Evolutionary conservation across 2,329 filamentous ascomycete species (phyloP).

Genomic region (Sclerotinia sclerotiorum): DNA sequence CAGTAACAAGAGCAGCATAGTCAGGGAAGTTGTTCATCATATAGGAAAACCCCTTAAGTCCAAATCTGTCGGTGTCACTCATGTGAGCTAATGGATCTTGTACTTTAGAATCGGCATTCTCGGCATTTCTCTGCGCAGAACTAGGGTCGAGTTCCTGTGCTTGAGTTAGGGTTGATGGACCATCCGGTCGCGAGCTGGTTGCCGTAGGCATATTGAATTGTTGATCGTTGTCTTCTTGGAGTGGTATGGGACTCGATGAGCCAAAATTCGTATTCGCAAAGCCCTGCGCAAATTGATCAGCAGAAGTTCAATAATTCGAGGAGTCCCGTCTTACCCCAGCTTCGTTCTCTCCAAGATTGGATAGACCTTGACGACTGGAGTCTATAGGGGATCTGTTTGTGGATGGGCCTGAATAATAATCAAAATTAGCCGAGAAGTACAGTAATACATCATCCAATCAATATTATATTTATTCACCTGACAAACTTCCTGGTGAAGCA

Average conservation of each 20-base stretch:
- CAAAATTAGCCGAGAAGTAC: constrained; percentile 21
- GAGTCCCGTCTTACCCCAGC: constrained; percentile 29
- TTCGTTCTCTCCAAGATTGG: constrained; percentile 33
- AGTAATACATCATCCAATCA: constrained; percentile 3
- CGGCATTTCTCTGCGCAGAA: constrained; percentile 33
- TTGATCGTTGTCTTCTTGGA: constrained; percentile 31
- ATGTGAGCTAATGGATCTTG: constrained; percentile 62
- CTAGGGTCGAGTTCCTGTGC: constrained; percentile 30
- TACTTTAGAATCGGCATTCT: constrained; percentile 42
- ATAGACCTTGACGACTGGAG: constrained; percentile 30
- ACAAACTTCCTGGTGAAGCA: constrained; percentile 36
- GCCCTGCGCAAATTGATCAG: constrained; percentile 26
- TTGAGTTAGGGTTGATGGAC: constrained; percentile 23
- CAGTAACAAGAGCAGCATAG: constrained; percentile 60
- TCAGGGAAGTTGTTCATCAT: constrained; percentile 64
- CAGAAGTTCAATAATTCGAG: neutral
- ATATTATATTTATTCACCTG: constrained; percentile 29
- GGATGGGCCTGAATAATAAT: constrained; percentile 29
- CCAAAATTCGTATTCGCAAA: constrained; percentile 34
- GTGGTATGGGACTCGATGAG: constrained; percentile 28
- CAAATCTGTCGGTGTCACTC: constrained; percentile 63
- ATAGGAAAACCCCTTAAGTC: constrained; percentile 59
- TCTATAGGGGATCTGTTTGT: constrained; percentile 37
- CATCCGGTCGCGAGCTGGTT: constrained; percentile 30
- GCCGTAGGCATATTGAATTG: constrained; percentile 30